Percentiles rank a stretch among this genome's conserved stretches.
These are phyloP conservation scores for Phialemoniopsis sp. DNA, from an alignment of 2,329 filamentous ascomycete genomes.

Conservation along the genomic window DNA sequence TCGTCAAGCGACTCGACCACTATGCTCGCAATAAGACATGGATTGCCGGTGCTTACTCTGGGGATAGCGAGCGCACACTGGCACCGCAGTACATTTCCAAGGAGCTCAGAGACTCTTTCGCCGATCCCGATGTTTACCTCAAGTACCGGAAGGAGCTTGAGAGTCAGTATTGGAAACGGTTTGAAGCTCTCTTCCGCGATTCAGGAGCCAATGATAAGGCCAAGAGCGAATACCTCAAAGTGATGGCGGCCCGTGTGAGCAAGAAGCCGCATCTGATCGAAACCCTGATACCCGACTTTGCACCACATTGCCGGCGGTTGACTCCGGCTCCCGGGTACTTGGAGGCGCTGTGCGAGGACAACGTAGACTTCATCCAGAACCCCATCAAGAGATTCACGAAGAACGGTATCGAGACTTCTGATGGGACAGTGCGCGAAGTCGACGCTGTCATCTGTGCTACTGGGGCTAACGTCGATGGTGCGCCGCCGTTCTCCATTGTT, in stretches of 20 bases:
- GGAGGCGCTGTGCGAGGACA: slow-evolving; percentile 15
- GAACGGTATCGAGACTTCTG: slow-evolving; percentile 18
- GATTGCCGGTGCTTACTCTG: slow-evolving; percentile 10
- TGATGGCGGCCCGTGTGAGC: slow-evolving; percentile 6
- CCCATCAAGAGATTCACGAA: slow-evolving; percentile 21
- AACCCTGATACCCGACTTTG: slow-evolving; percentile 12
- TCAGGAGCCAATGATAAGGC: not conserved
- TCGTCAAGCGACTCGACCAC: slow-evolving; percentile 6
- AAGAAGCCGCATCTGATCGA: slow-evolving; percentile 3
- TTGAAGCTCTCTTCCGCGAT: not conserved
- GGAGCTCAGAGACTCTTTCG: not conserved
- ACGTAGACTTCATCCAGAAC: slow-evolving; percentile 23
- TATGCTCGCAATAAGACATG: slow-evolving; percentile 8
- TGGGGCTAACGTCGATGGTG: slow-evolving; percentile 16
- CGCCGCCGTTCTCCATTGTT: slow-evolving; percentile 13
- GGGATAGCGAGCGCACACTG: slow-evolving; percentile 5
- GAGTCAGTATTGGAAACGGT: not conserved
- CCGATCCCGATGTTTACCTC: slow-evolving; percentile 2
- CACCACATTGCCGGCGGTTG: slow-evolving; percentile 14
- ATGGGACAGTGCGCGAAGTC: slow-evolving; percentile 17
- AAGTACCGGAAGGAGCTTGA: slow-evolving; percentile 2
- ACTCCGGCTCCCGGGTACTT: slow-evolving; percentile 20
- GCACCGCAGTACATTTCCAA: not conserved
- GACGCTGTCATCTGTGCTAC: slow-evolving; percentile 25
- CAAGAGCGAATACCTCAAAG: not conserved